Base-by-base conservation (phyloP, 805 yeast genomes). In the Debaryomyces hansenii region DNA sequence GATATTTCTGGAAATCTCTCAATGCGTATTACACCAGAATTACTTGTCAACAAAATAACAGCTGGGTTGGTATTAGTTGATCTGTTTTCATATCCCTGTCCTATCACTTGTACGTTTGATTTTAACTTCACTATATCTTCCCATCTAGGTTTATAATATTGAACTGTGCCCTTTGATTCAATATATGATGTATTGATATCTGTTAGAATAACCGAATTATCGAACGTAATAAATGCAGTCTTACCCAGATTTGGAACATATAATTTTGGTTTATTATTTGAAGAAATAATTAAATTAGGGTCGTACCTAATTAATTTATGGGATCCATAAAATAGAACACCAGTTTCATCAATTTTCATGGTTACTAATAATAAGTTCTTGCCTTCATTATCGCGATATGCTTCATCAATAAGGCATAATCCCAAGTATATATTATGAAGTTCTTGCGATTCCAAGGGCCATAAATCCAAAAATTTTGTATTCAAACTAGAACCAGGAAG, bases 81-180 rank as follows among this genome's bases (percentile, higher is more conserved):
- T 39, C 60, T 49, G 49, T 70, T 62, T 57, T 83, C 87, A 49
- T 69, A 69, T 1, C 88, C 89, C 46, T 71, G 64, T 0, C 91
- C 90, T 31, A 85, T 66, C 15, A 89, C 68, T 0, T 71, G 60
- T 4, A 83, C 74, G 14, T 75, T 72, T 1, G 72, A 49, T 49
- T 80, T 81, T 52, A 91, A 77, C 5, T 75, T 67, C 10, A 91
- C 72, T 10, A 80, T 70, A 60, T 92, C 97, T 63, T 90, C 96
- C 96, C 96, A 91, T 55, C 84, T 77, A 3, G 80, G 74, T 41
- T 59, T 62, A 48, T 69, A 62, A 51, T 66, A 70, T 38, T 55
- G 58, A 18, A 52, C 52, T 2, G 64, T 42, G 7, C 51, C 41
- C 16, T 50, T 37, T 0, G 60, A 44, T 20, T 58, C 56, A 10